Conservation (phyloP, 148 eudicot species). For the Agrostemma githago region DNA sequence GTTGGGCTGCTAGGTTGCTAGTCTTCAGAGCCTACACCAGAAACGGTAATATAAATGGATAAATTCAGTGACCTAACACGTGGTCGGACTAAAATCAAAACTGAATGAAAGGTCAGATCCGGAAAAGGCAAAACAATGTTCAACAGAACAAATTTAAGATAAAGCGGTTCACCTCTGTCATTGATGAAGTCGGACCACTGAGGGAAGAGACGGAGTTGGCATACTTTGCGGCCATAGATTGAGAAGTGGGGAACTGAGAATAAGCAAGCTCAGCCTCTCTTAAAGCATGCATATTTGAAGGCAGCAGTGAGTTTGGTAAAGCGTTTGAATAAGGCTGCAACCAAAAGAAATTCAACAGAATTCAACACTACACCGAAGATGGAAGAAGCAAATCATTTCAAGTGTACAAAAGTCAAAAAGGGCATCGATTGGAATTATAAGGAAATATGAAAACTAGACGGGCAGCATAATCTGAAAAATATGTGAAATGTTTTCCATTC, state of each 20-base stretch:
- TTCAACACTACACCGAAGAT: neutral
- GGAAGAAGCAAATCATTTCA: neutral
- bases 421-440: neutral
- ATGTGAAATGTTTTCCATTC: neutral
- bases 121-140: neutral
- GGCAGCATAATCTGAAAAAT: neutral
- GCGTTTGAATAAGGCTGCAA: constrained; percentile 62
- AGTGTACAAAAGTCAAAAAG: neutral
- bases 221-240: constrained; percentile 58
- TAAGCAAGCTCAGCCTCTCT: constrained; percentile 74
- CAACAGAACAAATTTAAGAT: neutral
- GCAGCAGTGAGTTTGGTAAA: constrained; percentile 55
- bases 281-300: constrained; percentile 53
- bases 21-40: constrained; percentile 55
- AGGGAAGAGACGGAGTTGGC: constrained; percentile 51
- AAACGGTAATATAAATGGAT: neutral
- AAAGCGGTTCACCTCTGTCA: constrained; percentile 59
- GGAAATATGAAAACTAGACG: neutral
- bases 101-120: neutral
- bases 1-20: constrained; percentile 49
- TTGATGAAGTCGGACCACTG: constrained; percentile 55
- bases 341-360: neutral
- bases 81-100: neutral
- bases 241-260: constrained; percentile 68
- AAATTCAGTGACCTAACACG: neutral